A percentile compares a stretch with the other conserved stretches of the same genome.
Conservation (phyloP, 75 land plant species). For the Picea glauca region DNA sequence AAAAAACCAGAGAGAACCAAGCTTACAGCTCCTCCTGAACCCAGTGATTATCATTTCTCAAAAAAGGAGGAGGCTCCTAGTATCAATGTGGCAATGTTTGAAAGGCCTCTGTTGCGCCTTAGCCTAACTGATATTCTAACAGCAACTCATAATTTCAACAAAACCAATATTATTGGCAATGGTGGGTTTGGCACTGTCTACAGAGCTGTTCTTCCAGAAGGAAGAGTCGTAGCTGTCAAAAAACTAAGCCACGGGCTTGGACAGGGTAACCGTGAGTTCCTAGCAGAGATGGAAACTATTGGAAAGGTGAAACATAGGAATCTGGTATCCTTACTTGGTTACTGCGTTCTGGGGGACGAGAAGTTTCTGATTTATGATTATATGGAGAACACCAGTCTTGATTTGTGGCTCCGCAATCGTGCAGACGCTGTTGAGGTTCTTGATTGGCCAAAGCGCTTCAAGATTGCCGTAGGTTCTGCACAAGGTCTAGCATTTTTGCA, state of each 20-base stretch:
- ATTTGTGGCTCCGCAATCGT: slow-evolving; percentile 55
- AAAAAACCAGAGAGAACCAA: slow-evolving; percentile 19
- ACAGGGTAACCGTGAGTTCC: slow-evolving; percentile 58
- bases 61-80: slow-evolving; percentile 65
- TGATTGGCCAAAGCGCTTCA: slow-evolving; percentile 49
- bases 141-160: slow-evolving; percentile 59
- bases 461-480: slow-evolving; percentile 52
- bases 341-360: slow-evolving; percentile 58
- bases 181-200: slow-evolving; percentile 71
- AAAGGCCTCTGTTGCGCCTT: slow-evolving; percentile 47
- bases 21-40: slow-evolving; percentile 19
- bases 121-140: slow-evolving; percentile 34
- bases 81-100: slow-evolving; percentile 69
- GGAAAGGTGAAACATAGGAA: slow-evolving; percentile 72
- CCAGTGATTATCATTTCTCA: slow-evolving; percentile 18
- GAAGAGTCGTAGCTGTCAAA: slow-evolving; percentile 48
- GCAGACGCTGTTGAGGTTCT: slow-evolving; percentile 51
- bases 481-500: slow-evolving; percentile 65
- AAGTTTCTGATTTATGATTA: slow-evolving; percentile 61
- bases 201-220: slow-evolving; percentile 45
- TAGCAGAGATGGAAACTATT: slow-evolving; percentile 74
- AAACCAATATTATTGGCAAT: slow-evolving; percentile 49
- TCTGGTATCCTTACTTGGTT: slow-evolving; percentile 59
- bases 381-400: slow-evolving; percentile 66
- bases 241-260: slow-evolving; percentile 35